Percentiles rank a stretch among this genome's conserved stretches.
Conservation (phyloP, 495 filamentous ascomycete species). For the Aspergillus carlsbadensis region DNA sequence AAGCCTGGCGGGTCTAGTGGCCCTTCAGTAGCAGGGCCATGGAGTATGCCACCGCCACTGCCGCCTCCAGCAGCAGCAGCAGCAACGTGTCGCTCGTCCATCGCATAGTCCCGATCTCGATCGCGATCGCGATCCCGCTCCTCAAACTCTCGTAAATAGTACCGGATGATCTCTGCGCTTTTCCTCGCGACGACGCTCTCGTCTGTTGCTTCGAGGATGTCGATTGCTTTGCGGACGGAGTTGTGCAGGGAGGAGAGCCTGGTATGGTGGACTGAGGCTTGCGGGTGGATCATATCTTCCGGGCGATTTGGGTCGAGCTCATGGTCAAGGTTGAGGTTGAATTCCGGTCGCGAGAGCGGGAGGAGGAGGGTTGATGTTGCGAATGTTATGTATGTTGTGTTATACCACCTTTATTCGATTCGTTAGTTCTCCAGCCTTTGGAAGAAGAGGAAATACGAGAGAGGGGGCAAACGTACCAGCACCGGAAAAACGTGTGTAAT, state of each 20-base stretch:
- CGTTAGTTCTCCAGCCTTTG: too few relatives aligned
- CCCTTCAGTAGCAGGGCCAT: too few relatives aligned
- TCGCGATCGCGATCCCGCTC: neutral
- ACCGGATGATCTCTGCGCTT: constrained; percentile 39
- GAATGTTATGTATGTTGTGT: constrained; percentile 45
- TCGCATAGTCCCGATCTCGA: neutral
- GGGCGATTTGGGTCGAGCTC: constrained; percentile 13
- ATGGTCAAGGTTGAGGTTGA: constrained; percentile 31
- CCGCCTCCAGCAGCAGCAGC: too few relatives aligned
- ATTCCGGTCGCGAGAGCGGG: constrained; percentile 27
- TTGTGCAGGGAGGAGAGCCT: constrained; percentile 26
- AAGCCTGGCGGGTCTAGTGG: too few relatives aligned
- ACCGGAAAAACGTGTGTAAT: constrained; percentile 42
- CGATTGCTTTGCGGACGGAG: constrained; percentile 39
- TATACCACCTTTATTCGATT: constrained; percentile 37
- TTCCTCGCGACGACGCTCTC: constrained; percentile 41
- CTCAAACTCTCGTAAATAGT: constrained; percentile 37
- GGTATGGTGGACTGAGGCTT: too few relatives aligned
- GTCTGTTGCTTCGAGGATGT: constrained; percentile 46
- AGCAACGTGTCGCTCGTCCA: too few relatives aligned
- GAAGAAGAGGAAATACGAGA: neutral
- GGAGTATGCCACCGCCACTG: too few relatives aligned
- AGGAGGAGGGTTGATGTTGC: constrained; percentile 43
- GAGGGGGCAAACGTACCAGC: constrained; percentile 29
- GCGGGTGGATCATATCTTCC: too few relatives aligned